These are phyloP conservation scores for Phytopythium ostracodes DNA, from an alignment of 352 stramenopile genomes.

Conservation along the genomic window DNA sequence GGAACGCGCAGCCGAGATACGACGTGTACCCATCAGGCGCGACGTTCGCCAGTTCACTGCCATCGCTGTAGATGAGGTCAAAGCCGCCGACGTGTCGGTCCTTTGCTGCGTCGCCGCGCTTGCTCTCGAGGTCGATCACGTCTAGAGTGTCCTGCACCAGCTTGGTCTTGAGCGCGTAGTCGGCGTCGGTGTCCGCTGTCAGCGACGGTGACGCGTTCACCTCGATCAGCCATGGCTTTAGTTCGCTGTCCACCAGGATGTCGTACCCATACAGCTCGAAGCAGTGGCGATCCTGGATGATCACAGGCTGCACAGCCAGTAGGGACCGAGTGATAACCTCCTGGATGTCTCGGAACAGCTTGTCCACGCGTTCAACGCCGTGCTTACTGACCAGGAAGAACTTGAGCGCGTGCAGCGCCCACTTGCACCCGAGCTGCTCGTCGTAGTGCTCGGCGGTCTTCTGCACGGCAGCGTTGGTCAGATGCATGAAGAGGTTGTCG, in stretches of 20 bases:
- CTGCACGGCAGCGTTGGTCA: slow-evolving; percentile 94
- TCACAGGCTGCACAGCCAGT: slow-evolving; percentile 88
- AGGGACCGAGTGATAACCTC: slow-evolving; percentile 85
- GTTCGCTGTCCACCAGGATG: slow-evolving; percentile 88
- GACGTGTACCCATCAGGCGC: slow-evolving; percentile 49
- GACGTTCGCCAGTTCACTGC: slow-evolving; percentile 22
- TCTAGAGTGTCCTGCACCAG: slow-evolving; percentile 94
- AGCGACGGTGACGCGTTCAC: slow-evolving; percentile 93
- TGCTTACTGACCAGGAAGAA: slow-evolving; percentile 89
- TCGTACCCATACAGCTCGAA: slow-evolving; percentile 95
- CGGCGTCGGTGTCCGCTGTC: slow-evolving; percentile 85
- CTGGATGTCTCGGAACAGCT: slow-evolving; percentile 90
- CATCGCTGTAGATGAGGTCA: slow-evolving; percentile 73
- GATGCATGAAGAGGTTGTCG: slow-evolving; percentile 90
- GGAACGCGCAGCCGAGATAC: slow-evolving; percentile 56
- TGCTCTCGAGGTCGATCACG: slow-evolving; percentile 91
- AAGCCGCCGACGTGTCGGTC: slow-evolving; percentile 70
- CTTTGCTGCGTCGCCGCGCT: slow-evolving; percentile 23
- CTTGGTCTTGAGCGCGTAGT: slow-evolving; percentile 92
- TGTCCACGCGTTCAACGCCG: slow-evolving; percentile 70
- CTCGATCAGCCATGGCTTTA: slow-evolving; percentile 91
- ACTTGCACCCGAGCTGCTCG: slow-evolving; percentile 90
- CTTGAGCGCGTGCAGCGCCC: slow-evolving; percentile 89
- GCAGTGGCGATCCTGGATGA: slow-evolving; percentile 95
- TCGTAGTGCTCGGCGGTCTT: slow-evolving; percentile 94